Conservation (phyloP, 2,329 filamentous ascomycete species). For the Nothopassalora personata region DNA sequence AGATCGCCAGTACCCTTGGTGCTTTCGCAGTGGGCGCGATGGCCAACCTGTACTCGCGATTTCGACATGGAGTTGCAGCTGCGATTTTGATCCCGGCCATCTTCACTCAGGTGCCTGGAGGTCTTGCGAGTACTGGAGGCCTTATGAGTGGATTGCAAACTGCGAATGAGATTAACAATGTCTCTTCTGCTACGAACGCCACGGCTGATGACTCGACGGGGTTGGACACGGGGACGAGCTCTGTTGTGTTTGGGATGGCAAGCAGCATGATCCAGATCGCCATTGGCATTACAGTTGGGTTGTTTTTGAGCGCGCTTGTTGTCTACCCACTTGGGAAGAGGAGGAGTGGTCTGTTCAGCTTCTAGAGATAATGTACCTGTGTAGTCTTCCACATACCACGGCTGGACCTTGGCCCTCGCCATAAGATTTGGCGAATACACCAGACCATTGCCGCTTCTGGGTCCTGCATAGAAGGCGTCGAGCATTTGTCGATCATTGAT, state of each 20-base stretch:
- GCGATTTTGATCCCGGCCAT: constrained; percentile 82
- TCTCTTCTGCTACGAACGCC: constrained; percentile 27
- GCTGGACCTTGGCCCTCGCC: background rate
- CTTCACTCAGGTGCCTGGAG: constrained; percentile 45
- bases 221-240: constrained; percentile 31
- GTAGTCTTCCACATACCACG: too few species aligned
- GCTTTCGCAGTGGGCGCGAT: constrained; percentile 70
- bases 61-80: constrained; percentile 72
- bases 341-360: constrained; percentile 40
- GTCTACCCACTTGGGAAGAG: constrained; percentile 47
- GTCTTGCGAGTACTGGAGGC: constrained; percentile 8
- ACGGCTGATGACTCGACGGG: constrained; percentile 35
- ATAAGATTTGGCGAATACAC: background rate
- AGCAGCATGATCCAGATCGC: constrained; percentile 46
- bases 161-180: constrained; percentile 37
- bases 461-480: background rate
- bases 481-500: background rate
- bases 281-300: constrained; percentile 46
- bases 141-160: constrained; percentile 43
- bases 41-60: constrained; percentile 70
- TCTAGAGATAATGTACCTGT: constrained; percentile 16
- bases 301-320: constrained; percentile 44
- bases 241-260: constrained; percentile 44
- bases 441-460: background rate
- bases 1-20: constrained; percentile 70